A percentile compares a stretch with the other conserved stretches of the same genome.
Conservation (phyloP, 2,329 filamentous ascomycete species). For the Colletotrichum sp. region DNA sequence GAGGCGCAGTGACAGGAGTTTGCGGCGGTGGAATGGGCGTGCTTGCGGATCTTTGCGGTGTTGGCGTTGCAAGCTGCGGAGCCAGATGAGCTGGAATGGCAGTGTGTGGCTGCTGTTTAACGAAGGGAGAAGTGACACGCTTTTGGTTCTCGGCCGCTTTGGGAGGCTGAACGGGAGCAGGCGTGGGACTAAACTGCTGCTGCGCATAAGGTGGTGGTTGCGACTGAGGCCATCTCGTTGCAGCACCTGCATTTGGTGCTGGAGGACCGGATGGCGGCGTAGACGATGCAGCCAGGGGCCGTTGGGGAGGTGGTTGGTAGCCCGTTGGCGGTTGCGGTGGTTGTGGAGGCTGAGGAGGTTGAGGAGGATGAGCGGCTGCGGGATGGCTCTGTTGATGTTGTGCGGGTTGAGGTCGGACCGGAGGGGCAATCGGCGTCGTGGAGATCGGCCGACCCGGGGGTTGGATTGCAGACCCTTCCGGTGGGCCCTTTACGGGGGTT, state of each 20-base stretch:
- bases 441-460: slow-evolving; percentile 33
- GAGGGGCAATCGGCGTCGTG: slow-evolving; percentile 37
- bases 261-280: slow-evolving; percentile 9
- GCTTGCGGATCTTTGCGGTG: slow-evolving; percentile 34
- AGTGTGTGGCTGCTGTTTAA: slow-evolving; percentile 36
- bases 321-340: slow-evolving; percentile 29
- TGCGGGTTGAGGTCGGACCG: slow-evolving; percentile 35
- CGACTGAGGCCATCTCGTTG: slow-evolving; percentile 38
- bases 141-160: slow-evolving; percentile 28
- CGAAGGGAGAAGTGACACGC: slow-evolving; percentile 34
- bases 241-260: slow-evolving; percentile 24
- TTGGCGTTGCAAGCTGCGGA: slow-evolving; percentile 38
- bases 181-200: slow-evolving; percentile 25
- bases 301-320: background rate
- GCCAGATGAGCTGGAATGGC: slow-evolving; percentile 47
- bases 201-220: slow-evolving; percentile 30
- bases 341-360: slow-evolving; percentile 35
- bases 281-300: slow-evolving; percentile 21
- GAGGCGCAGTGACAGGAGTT: slow-evolving; percentile 34
- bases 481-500: slow-evolving; percentile 26
- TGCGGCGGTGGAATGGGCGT: slow-evolving; percentile 34
- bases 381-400: slow-evolving; percentile 23
- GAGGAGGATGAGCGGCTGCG: background rate
- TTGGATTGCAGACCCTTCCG: slow-evolving; percentile 13
- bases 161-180: slow-evolving; percentile 24